A percentile compares a stretch with the other conserved stretches of the same genome.
Evolutionary conservation across 352 stramenopile genomes (phyloP).

Genomic region (Phytophthora foliorum): DNA sequence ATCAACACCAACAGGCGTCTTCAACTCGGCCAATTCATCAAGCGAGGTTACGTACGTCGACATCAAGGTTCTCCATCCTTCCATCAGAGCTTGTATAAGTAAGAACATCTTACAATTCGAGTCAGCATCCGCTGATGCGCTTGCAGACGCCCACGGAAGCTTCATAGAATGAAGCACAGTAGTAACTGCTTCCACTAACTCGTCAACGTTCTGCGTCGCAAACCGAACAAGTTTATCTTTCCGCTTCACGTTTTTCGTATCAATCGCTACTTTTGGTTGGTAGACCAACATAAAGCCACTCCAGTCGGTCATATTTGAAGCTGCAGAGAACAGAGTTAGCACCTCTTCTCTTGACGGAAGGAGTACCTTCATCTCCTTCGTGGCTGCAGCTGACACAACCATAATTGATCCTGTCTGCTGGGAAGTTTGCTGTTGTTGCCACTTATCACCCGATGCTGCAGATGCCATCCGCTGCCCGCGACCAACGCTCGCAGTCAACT

Average conservation of each 20-base stretch:
- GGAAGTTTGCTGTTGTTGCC: slow-evolving; percentile 12
- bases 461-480: slow-evolving; percentile 49
- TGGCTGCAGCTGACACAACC: slow-evolving; percentile 60
- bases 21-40: slow-evolving; percentile 50
- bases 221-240: slow-evolving; percentile 68
- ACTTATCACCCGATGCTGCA: slow-evolving; percentile 33
- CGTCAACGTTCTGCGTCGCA: slow-evolving; percentile 55
- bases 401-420: slow-evolving; percentile 20
- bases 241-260: slow-evolving; percentile 47
- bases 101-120: slow-evolving; percentile 34
- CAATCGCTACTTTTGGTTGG: slow-evolving; percentile 44
- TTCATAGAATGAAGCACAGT: slow-evolving; percentile 36
- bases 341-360: slow-evolving; percentile 44
- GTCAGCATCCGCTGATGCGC: slow-evolving; percentile 5
- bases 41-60: slow-evolving; percentile 48
- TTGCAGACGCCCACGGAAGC: slow-evolving; percentile 22
- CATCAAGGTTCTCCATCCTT: slow-evolving; percentile 59
- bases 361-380: slow-evolving; percentile 64
- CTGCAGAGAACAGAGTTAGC: slow-evolving; percentile 23
- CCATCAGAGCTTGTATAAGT: slow-evolving; percentile 45
- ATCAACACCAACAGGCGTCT: slow-evolving; percentile 51
- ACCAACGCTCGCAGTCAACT: slow-evolving; percentile 46
- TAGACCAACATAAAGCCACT: slow-evolving; percentile 58
- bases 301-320: slow-evolving; percentile 29
- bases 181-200: slow-evolving; percentile 36